phyloP scores from a whole-genome alignment of 2,329 filamentous ascomycete species.

The Cytospora piceae region DNA sequence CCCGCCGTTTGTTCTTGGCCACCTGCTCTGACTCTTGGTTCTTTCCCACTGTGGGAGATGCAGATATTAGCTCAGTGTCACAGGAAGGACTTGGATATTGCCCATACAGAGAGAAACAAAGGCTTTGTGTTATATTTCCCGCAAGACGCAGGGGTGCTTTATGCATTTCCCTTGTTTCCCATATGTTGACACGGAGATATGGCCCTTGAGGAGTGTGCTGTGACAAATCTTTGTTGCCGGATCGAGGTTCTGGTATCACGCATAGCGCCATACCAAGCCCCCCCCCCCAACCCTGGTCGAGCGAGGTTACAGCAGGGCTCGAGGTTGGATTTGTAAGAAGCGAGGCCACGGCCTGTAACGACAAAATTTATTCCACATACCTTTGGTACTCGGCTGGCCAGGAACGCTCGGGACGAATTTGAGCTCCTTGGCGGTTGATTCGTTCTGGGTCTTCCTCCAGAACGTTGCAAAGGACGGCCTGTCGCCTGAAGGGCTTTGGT shows the following conservation, averaged over 20 bases:
- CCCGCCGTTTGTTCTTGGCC: slow-evolving; percentile 50
- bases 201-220: slow-evolving; percentile 12
- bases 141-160: neutral
- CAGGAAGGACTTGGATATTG: neutral
- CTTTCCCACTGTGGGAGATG: slow-evolving; percentile 22
- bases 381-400: slow-evolving; percentile 32
- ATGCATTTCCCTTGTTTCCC: slow-evolving; percentile 11
- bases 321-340: slow-evolving; percentile 14
- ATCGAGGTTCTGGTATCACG: slow-evolving; percentile 24
- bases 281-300: neutral
- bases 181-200: neutral
- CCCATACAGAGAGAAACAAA: neutral
- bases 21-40: slow-evolving; percentile 23
- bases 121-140: neutral
- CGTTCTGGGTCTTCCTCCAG: slow-evolving; percentile 50
- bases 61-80: neutral
- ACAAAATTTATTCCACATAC: slow-evolving; percentile 32
- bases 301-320: slow-evolving; percentile 11
- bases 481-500: slow-evolving; percentile 28
- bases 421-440: slow-evolving; percentile 39
- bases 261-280: slow-evolving; percentile 15
- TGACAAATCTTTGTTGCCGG: slow-evolving; percentile 30
- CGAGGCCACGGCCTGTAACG: neutral
- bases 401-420: slow-evolving; percentile 42
- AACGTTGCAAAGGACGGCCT: slow-evolving; percentile 53